These are phyloP conservation scores for Cryphonectria radicalis DNA, from an alignment of 2,329 filamentous ascomycete genomes.

Conservation along the genomic window DNA sequence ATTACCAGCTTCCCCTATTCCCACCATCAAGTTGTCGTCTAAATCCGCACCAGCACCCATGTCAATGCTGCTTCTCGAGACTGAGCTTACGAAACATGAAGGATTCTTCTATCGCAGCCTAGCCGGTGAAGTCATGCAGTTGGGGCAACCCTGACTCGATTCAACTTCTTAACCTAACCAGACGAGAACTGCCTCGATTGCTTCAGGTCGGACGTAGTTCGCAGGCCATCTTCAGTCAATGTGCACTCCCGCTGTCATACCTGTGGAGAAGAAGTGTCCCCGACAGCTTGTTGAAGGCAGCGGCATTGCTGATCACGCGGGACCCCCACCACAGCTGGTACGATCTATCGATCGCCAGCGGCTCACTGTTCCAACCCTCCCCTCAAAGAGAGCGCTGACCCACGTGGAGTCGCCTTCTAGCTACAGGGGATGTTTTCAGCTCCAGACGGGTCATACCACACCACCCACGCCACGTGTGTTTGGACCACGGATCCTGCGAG, in stretches of 20 bases:
- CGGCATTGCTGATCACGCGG: background rate
- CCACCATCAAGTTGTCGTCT: background rate
- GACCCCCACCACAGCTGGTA: background rate
- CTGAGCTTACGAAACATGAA: background rate
- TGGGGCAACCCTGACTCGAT: background rate
- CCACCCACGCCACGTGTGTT: constrained; percentile 1
- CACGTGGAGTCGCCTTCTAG: background rate
- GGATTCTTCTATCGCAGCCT: background rate
- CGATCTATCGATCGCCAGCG: background rate
- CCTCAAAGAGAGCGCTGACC: background rate
- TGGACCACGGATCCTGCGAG: background rate
- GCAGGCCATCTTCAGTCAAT: background rate
- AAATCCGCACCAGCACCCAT: background rate
- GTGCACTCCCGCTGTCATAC: background rate
- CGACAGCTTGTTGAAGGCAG: background rate
- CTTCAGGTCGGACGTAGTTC: background rate
- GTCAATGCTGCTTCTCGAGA: background rate
- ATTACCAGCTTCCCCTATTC: background rate
- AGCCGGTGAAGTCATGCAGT: background rate
- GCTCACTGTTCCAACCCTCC: background rate
- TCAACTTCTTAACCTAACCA: background rate
- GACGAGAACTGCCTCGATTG: background rate
- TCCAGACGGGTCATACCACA: background rate
- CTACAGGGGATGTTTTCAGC: background rate
- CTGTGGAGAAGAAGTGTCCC: background rate